Evolutionary conservation across 257 asterid species (phyloP), one percentile per base, ranked within the genome.

Genomic region (Solanum tacnaense): DNA sequence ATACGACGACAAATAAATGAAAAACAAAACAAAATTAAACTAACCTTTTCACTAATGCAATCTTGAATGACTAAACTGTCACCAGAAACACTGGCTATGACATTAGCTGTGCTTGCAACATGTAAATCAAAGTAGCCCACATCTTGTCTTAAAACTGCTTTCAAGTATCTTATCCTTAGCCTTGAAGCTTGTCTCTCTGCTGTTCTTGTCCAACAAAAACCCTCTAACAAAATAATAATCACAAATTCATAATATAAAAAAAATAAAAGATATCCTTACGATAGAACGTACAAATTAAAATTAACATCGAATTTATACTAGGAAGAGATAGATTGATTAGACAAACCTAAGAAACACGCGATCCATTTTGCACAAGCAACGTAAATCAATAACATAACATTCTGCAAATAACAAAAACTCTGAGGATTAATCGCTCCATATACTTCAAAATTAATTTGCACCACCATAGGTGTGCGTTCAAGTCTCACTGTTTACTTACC

Each of bases 161-260:
- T 94, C 10, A 97, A 84, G 85, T 96, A 97, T 78, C 93, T 91
- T 11, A 92, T 89, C 82, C 98, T 89, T 73, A 96, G 70, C 79
- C 95, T 91, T 1, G 98, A 94, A 46, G 98, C 98, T 90, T 96
- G 98, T 78, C 98, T 93, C 92, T 96, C 98, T 12, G 96, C 98
- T 13, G 98, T 96, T 93, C 98, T 94, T 75, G 98, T 93, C 98
- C 98, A 96, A 84, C 98, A 96, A 91, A 93, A 97, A 1, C 98
- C 98, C 98, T 97, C 99, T 97, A 9, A 7, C 62, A 52, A 52
- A 52, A 52, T 13, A 52, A 52, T 52, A 52, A 52, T 52, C 62
- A 49, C 20, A 49, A 15, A 49, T 49, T 41, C 60, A 52, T 52
- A 52, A 52, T 6, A 18, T 6, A 52, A 16, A 16, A 5, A 52